Conservation (phyloP, 331 rosid genomes). For the Acacia concinna region DNA sequence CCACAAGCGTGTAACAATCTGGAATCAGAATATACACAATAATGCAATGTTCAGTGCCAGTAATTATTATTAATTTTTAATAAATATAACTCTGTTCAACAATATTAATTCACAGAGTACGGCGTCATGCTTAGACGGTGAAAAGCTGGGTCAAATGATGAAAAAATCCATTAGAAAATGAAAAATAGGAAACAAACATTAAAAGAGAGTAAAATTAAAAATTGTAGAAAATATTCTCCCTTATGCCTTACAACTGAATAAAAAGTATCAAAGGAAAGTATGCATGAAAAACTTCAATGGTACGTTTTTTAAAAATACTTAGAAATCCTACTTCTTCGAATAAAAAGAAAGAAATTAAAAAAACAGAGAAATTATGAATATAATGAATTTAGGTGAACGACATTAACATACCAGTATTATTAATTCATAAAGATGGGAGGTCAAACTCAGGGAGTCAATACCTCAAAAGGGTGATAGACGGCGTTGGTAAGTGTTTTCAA, state of each 20-base stretch:
- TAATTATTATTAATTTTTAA: background rate
- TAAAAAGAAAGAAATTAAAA: too few species aligned
- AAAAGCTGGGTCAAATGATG: too few species aligned
- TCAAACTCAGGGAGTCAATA: background rate
- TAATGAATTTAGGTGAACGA: background rate
- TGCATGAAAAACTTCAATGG: too few species aligned
- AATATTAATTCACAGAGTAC: background rate
- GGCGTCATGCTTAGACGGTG: background rate
- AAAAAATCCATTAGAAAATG: too few species aligned
- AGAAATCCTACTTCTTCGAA: background rate
- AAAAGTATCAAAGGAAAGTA: too few species aligned
- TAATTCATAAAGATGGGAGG: background rate
- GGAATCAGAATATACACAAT: slow-evolving; percentile 6
- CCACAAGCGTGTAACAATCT: slow-evolving; percentile 19
- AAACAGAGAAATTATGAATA: background rate
- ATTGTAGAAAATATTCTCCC: too few species aligned
- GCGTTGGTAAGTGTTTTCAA: background rate
- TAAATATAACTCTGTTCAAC: background rate
- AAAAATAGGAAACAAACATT: too few species aligned
- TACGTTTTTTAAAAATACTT: too few species aligned
- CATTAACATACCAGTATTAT: background rate
- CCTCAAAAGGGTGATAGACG: background rate
- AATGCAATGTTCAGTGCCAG: background rate
- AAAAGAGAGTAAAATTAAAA: too few species aligned
- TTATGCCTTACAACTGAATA: too few species aligned